Evolutionary conservation across 176 grass and related monocot species (phyloP).

Genomic region (Stipa capillata): DNA sequence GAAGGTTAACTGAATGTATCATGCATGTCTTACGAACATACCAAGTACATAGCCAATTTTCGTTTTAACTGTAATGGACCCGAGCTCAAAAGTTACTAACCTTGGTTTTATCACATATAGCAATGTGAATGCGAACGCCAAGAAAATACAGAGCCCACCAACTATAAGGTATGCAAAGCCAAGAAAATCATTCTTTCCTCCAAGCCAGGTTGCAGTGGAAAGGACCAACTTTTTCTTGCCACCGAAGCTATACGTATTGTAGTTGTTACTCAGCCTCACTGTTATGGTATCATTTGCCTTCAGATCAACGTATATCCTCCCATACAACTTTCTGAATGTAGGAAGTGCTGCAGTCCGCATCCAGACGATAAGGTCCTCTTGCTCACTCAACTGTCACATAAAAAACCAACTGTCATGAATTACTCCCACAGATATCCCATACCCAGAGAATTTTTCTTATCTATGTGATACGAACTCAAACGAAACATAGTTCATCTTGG

Average conservation of each 20-base stretch:
- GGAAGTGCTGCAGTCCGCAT: slow-evolving; percentile 91
- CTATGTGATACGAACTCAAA: slow-evolving; percentile 7
- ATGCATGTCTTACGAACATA: not conserved
- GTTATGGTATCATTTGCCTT: slow-evolving; percentile 71
- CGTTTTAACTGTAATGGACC: not conserved
- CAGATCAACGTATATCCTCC: slow-evolving; percentile 67
- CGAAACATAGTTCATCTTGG: not conserved
- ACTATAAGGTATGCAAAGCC: slow-evolving; percentile 71
- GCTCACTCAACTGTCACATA: slow-evolving; percentile 51
- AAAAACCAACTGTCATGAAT: slow-evolving; percentile 13
- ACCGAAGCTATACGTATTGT: slow-evolving; percentile 77
- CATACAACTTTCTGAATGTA: slow-evolving; percentile 88
- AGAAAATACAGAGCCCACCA: slow-evolving; percentile 75
- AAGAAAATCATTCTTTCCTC: slow-evolving; percentile 82
- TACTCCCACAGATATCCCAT: not conserved
- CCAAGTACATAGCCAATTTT: not conserved
- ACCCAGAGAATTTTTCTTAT: not conserved
- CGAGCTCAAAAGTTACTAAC: slow-evolving; percentile 28
- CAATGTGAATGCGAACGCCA: slow-evolving; percentile 60
- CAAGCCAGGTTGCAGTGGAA: slow-evolving; percentile 88
- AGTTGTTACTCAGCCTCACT: slow-evolving; percentile 66
- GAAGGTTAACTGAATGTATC: not conserved
- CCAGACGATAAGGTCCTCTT: slow-evolving; percentile 92
- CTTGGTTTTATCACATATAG: slow-evolving; percentile 81
- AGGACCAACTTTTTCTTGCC: slow-evolving; percentile 89